Base-by-base conservation (phyloP, 805 yeast species). In the Wickerhamiella sorbophila region DNA sequence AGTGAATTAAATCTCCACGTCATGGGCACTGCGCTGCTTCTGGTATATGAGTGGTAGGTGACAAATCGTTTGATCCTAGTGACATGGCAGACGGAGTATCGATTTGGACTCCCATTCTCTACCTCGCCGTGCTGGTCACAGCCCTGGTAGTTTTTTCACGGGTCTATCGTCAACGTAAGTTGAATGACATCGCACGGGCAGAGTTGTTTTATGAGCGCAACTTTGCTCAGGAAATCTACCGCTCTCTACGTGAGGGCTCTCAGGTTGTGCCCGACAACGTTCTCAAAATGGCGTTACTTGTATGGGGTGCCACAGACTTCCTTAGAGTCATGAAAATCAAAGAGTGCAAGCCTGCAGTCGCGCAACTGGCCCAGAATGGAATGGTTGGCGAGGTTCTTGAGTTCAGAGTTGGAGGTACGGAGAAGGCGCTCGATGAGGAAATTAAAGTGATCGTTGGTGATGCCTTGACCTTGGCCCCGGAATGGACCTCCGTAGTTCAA, bases 361-460 rank as follows among this genome's bases (percentile, higher is more conserved):
- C 71, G 39, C 67, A 72, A 42, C 66, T 91, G 46, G 87, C 86
- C 58, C 88, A 87, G 56, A 75, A 74, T 41, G 97, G 97, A 0
- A 75, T 86, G 15, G 77, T 91, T 47, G 96, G 96, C 27, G 97
- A 91, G 54, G 94, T 82, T 41, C 66, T 83, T 29, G 80, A 74
- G 70, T 79, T 81, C 58, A 77, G 91, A 52, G 86, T 72, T 60
- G 77, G 75, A 50, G 72, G 84, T 39, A 86, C 84, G 49, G 72
- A 71, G 44, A 83, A 84, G 60, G 58, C 86, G 47, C 80, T 81
- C 52, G 94, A 86, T 53, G 57, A 79, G 21, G 97, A 91, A 60
- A 64, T 91, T 49, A 73, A 76, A 58, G 87, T 79, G 45, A 67
- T 85, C 37, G 77, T 82, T 4, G 63, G 59, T 42, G 95, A 84